These are phyloP conservation scores for Cynanchum wilfordii DNA, from an alignment of 257 asterid genomes.

Conservation along the genomic window DNA sequence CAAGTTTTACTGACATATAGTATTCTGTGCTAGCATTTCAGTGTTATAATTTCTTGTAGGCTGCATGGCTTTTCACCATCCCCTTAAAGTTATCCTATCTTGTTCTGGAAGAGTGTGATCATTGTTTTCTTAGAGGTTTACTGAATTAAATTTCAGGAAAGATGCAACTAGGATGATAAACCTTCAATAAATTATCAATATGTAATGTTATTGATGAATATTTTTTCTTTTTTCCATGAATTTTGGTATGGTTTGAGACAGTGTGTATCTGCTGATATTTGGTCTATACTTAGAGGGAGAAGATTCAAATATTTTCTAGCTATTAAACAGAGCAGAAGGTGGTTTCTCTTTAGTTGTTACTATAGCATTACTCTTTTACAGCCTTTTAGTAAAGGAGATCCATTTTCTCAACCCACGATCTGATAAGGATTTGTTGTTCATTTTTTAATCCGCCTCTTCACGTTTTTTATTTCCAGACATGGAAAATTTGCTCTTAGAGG, in stretches of 20 bases:
- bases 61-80: not conserved
- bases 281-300: not conserved
- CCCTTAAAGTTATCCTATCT: not conserved
- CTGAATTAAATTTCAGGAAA: not conserved
- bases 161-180: not conserved
- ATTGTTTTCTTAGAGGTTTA: not conserved
- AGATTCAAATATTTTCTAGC: not conserved
- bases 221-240: not conserved
- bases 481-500: not conserved
- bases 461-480: constrained; percentile 7
- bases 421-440: not conserved
- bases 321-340: not conserved
- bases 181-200: not conserved
- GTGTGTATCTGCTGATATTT: not conserved
- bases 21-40: not conserved
- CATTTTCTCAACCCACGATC: not conserved
- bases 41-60: not conserved
- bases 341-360: not conserved
- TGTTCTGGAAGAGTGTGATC: not conserved
- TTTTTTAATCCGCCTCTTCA: not conserved
- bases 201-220: not conserved
- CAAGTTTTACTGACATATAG: not conserved
- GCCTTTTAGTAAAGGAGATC: not conserved
- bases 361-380: not conserved
- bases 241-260: not conserved